phyloP scores from a whole-genome alignment of 2,329 filamentous ascomycete species.

The Colletotrichum eleusines region DNA sequence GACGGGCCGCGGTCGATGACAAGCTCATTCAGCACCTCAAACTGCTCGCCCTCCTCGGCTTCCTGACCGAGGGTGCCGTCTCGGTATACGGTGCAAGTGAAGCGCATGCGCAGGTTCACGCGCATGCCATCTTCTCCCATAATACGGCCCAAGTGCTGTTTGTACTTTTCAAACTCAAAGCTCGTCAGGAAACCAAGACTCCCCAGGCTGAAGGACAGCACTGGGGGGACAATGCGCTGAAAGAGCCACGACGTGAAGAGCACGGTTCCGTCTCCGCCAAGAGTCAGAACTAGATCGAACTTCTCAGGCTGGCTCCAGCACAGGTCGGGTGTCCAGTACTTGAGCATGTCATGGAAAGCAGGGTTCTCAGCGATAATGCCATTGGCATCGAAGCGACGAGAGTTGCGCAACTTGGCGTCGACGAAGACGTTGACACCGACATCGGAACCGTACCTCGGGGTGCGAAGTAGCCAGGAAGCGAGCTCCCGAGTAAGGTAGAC shows the following conservation, averaged over 20 bases:
- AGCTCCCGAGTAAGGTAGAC: constrained; percentile 91
- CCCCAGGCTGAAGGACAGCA: constrained; percentile 86
- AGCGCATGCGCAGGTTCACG: constrained; percentile 97
- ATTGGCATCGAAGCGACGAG: constrained; percentile 86
- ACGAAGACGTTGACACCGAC: constrained; percentile 97
- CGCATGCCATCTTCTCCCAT: constrained; percentile 98
- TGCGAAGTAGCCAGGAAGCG: constrained; percentile 87
- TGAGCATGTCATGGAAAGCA: constrained; percentile 85
- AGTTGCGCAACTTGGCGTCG: constrained; percentile 91
- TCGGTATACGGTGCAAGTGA: constrained; percentile 97
- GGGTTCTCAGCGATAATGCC: constrained; percentile 79
- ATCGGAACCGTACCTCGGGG: constrained; percentile 88
- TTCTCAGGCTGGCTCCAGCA: constrained; percentile 95
- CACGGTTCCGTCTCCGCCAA: constrained; percentile 88
- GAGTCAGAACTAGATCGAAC: constrained; percentile 92
- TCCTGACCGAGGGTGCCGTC: constrained; percentile 70
- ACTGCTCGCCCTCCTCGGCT: constrained; percentile 91
- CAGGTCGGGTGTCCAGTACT: constrained; percentile 96
- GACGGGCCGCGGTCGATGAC: constrained; percentile 98
- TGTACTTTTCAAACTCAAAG: constrained; percentile 90
- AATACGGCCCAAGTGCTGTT: constrained; percentile 84
- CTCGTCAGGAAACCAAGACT: constrained; percentile 90
- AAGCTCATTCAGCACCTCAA: constrained; percentile 97
- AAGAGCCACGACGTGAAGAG: constrained; percentile 94
- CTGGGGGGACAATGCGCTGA: constrained; percentile 86